Conservation (phyloP, 1,284 basidiomycete species). For the Cryptococcus sp. region DNA sequence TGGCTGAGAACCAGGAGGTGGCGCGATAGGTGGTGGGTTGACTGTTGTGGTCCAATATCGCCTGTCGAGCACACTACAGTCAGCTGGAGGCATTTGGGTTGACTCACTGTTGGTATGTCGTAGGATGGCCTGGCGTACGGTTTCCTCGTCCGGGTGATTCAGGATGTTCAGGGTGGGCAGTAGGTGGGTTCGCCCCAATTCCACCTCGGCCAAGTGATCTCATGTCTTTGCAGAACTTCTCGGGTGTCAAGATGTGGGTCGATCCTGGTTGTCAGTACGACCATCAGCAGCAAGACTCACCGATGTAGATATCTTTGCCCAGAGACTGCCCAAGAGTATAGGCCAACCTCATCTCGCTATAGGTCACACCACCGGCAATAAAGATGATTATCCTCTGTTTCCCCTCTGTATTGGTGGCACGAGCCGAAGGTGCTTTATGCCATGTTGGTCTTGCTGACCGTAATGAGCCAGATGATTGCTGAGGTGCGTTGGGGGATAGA, state of each 20-base stretch:
- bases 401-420: slow-evolving; percentile 47
- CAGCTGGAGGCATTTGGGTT: slow-evolving; percentile 9
- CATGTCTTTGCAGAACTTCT: slow-evolving; percentile 77
- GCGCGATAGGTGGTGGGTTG: slow-evolving; percentile 41
- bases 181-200: slow-evolving; percentile 64
- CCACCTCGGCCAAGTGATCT: slow-evolving; percentile 74
- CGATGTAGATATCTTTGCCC: slow-evolving; percentile 87
- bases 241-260: slow-evolving; percentile 80
- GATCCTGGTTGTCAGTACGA: slow-evolving; percentile 59
- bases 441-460: slow-evolving; percentile 74
- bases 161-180: slow-evolving; percentile 57
- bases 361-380: slow-evolving; percentile 92
- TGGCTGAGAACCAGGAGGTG: slow-evolving; percentile 18
- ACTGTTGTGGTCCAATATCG: slow-evolving; percentile 46
- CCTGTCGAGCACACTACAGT: slow-evolving; percentile 39
- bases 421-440: slow-evolving; percentile 56
- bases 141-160: slow-evolving; percentile 47
- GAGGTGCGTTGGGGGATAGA: slow-evolving; percentile 6
- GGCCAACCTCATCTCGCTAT: slow-evolving; percentile 85
- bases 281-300: slow-evolving; percentile 51
- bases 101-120: slow-evolving; percentile 58
- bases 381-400: slow-evolving; percentile 86
- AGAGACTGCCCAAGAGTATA: slow-evolving; percentile 72
- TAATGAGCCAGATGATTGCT: slow-evolving; percentile 59
- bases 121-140: slow-evolving; percentile 64